Conservation (phyloP, 2,329 filamentous ascomycete species). For the Aspergillus caelatus region DNA sequence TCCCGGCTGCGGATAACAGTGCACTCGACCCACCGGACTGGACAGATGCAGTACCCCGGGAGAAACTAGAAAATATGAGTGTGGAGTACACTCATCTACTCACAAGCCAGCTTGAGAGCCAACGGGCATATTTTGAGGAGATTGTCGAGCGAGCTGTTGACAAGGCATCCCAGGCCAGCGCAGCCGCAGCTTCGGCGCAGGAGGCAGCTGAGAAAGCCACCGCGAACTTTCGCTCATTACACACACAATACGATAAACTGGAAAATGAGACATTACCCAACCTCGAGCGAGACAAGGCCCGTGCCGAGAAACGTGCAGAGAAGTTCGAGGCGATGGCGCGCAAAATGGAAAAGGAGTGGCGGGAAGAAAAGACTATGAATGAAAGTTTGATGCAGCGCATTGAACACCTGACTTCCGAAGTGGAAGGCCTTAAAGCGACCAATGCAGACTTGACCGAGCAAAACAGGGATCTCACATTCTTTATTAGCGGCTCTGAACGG, state of each 20-base stretch:
- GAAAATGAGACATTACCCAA: constrained; percentile 61
- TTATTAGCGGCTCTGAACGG: constrained; percentile 82
- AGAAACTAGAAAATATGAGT: constrained; percentile 76
- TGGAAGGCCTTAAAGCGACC: constrained; percentile 59
- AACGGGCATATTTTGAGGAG: constrained; percentile 92
- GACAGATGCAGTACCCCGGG: constrained; percentile 52
- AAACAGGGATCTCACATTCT: constrained; percentile 85
- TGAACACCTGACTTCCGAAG: constrained; percentile 64
- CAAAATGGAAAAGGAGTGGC: constrained; percentile 71
- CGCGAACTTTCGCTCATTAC: constrained; percentile 58
- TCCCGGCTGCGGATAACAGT: constrained; percentile 64
- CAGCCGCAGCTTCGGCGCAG: constrained; percentile 56
- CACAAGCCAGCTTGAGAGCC: constrained; percentile 88
- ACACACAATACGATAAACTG: constrained; percentile 57
- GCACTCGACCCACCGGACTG: constrained; percentile 47
- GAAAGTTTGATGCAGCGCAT: constrained; percentile 79
- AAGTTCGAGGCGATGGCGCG: constrained; percentile 77
- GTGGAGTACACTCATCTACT: constrained; percentile 94
- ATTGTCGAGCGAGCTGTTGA: constrained; percentile 85
- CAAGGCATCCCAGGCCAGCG: constrained; percentile 76
- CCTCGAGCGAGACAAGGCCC: constrained; percentile 72
- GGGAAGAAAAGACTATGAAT: constrained; percentile 85
- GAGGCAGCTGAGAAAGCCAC: constrained; percentile 66
- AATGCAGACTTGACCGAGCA: constrained; percentile 78
- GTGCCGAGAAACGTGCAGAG: constrained; percentile 67